Evolutionary conservation across 2,329 filamentous ascomycete genomes (phyloP).

Genomic region (Colletotrichum euphorbiae): DNA sequence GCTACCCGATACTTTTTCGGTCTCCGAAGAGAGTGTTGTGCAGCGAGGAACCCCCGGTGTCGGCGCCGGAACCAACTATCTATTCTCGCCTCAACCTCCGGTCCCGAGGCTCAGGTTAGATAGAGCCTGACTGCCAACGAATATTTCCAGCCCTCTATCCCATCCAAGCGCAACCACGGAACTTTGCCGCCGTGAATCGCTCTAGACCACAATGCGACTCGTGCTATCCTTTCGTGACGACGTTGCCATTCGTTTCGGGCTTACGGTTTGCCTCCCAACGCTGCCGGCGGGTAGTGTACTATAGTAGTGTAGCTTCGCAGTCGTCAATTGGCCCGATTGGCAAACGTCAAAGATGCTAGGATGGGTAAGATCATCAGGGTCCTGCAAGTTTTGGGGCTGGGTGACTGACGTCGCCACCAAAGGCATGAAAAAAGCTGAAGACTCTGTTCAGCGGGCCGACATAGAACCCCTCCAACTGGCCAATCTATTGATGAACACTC

Average conservation of each 20-base stretch:
- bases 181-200: neutral
- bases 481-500: neutral
- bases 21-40: slow-evolving; percentile 33
- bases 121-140: no score
- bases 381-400: neutral
- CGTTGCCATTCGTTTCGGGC: neutral
- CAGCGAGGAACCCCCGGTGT: neutral
- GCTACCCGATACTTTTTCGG: neutral
- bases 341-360: slow-evolving; percentile 7
- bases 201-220: slow-evolving; percentile 7
- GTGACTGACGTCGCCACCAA: slow-evolving; percentile 3
- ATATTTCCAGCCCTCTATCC: no score
- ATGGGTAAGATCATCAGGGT: slow-evolving; percentile 21
- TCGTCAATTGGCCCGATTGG: slow-evolving; percentile 5
- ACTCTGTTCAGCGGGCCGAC: no score
- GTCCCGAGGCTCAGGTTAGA: neutral
- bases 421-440: neutral
- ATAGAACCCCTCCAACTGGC: neutral
- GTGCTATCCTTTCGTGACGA: neutral
- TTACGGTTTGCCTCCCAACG: neutral
- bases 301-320: neutral
- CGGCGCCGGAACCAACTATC: neutral
- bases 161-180: neutral
- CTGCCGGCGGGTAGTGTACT: neutral
- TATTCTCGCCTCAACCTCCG: neutral